Percentiles rank a stretch among this genome's conserved stretches.
These are phyloP conservation scores for Acanthamoeba polyphaga DNA, from an alignment of 208 protist species.

Conservation along the genomic window DNA sequence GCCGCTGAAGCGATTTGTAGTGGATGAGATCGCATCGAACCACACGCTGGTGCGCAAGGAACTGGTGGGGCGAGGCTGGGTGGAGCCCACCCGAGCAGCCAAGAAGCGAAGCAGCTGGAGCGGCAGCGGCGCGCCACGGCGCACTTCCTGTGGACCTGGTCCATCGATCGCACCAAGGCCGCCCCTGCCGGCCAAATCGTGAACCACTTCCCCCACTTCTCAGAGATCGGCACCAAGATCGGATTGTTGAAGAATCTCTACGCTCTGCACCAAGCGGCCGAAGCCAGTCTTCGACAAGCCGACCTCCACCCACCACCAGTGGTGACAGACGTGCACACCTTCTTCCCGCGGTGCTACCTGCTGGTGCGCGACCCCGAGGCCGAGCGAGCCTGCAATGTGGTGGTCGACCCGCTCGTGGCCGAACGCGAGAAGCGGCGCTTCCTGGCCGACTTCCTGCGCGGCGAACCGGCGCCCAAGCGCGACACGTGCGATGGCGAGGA, in stretches of 20 bases:
- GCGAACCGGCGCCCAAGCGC: not conserved
- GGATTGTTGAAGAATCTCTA: conserved; percentile 49
- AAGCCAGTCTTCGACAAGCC: not conserved
- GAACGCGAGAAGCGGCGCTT: conserved; percentile 25
- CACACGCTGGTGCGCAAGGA: not conserved
- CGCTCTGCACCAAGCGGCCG: not conserved
- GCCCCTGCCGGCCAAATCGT: not conserved
- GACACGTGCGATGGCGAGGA: not conserved
- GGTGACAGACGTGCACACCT: not conserved
- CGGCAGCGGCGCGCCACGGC: not conserved
- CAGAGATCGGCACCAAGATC: conserved; percentile 53
- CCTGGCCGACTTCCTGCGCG: conserved; percentile 16
- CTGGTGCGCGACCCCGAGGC: not conserved
- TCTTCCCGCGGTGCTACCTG: conserved; percentile 53
- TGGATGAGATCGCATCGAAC: conserved; percentile 21
- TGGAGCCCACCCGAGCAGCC: not conserved
- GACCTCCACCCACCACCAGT: too few species aligned
- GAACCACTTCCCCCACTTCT: conserved; percentile 53
- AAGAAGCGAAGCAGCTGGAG: not conserved
- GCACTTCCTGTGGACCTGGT: conserved; percentile 53
- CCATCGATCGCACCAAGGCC: not conserved
- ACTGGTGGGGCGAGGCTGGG: not conserved
- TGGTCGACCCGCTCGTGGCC: conserved; percentile 2
- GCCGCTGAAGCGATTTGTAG: conserved; percentile 1
- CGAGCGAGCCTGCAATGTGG: not conserved